These are phyloP conservation scores for Parsonsia alboflavescens DNA, from an alignment of 257 asterid genomes.

Conservation along the genomic window DNA sequence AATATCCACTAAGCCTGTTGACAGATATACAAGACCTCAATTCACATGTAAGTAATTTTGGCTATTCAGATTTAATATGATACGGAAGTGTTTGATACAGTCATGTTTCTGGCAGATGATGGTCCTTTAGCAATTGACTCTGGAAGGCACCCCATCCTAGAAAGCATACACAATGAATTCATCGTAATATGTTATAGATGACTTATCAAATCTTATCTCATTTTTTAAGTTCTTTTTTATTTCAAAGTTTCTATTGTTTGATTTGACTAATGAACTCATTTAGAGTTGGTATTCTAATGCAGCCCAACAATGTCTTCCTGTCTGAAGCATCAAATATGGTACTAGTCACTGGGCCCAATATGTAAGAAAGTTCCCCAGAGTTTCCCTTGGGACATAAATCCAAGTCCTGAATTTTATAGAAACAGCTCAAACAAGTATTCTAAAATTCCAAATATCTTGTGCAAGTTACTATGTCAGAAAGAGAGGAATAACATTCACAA, in stretches of 20 bases:
- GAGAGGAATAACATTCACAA: not conserved
- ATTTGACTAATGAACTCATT: slow-evolving; percentile 12
- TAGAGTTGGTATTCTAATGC: slow-evolving; percentile 34
- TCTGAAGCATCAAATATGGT: slow-evolving; percentile 97
- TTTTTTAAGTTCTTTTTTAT: not conserved
- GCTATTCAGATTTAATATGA: slow-evolving; percentile 14
- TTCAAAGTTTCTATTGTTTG: slow-evolving; percentile 7
- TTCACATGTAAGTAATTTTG: slow-evolving; percentile 58
- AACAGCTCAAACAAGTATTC: not conserved
- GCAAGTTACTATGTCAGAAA: not conserved
- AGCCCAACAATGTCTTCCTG: slow-evolving; percentile 91
- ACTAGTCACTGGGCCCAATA: slow-evolving; percentile 92
- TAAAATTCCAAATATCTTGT: not conserved
- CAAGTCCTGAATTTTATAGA: not conserved
- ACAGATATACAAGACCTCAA: slow-evolving; percentile 81
- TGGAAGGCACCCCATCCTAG: slow-evolving; percentile 93
- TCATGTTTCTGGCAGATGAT: slow-evolving; percentile 47
- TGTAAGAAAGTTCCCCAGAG: slow-evolving; percentile 46
- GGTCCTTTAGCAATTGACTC: slow-evolving; percentile 98
- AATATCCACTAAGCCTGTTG: slow-evolving; percentile 89
- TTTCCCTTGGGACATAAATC: not conserved
- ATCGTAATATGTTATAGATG: slow-evolving; percentile 41
- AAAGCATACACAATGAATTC: slow-evolving; percentile 73
- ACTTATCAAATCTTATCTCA: slow-evolving; percentile 11
- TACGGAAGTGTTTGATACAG: slow-evolving; percentile 21